Conservation (phyloP, 106 monocot species). For the Alisma plantagoaquatica region DNA sequence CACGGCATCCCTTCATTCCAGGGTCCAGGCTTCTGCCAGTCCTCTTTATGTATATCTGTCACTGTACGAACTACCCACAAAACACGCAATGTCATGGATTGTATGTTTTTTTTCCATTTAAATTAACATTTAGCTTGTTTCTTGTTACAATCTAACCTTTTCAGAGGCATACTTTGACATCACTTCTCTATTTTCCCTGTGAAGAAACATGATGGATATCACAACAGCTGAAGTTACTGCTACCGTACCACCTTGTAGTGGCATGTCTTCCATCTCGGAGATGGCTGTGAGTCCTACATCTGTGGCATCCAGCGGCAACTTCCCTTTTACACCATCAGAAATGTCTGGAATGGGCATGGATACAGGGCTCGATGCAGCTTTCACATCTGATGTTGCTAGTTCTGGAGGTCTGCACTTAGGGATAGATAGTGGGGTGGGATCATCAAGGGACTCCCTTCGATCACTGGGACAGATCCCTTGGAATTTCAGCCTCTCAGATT, state of each 20-base stretch:
- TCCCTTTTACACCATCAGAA: conserved; percentile 74
- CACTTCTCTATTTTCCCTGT: no score
- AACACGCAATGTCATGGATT: no score
- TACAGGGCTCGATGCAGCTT: conserved; percentile 44
- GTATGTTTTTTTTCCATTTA: no score
- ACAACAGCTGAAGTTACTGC: conserved; percentile 19
- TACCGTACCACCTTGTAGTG: conserved; percentile 23
- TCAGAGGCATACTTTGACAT: no score
- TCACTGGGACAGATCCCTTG: conserved; percentile 66
- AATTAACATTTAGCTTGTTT: no score
- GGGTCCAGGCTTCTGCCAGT: no score
- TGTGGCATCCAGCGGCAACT: conserved; percentile 75
- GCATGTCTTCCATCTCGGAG: conserved; percentile 47
- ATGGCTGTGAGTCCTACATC: conserved; percentile 81
- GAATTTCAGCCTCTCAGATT: conserved; percentile 86
- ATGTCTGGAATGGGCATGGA: conserved; percentile 79
- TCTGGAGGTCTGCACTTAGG: conserved; percentile 41
- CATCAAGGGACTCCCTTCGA: conserved; percentile 52
- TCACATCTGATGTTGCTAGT: conserved; percentile 38
- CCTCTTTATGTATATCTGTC: no score
- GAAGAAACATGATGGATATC: conserved; percentile 33
- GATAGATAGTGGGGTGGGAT: conserved; percentile 58
- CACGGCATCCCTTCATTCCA: no score
- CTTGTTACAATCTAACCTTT: no score
- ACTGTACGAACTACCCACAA: no score